These are phyloP conservation scores for Melaleuca alternifolia DNA, from an alignment of 345 rosid species.

Conservation along the genomic window DNA sequence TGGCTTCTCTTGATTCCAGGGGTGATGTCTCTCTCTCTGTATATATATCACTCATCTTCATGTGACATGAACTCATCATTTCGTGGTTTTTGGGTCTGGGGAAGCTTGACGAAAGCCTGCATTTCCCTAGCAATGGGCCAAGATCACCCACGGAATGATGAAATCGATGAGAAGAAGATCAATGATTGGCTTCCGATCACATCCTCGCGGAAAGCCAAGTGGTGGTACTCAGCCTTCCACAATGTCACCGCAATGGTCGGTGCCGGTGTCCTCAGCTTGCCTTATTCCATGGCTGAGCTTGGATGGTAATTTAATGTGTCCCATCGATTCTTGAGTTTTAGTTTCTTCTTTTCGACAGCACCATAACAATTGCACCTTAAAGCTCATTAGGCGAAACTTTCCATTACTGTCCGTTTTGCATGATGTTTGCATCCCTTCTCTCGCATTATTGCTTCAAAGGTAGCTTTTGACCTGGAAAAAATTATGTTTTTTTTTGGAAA, in stretches of 20 bases:
- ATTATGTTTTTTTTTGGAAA: too few species aligned
- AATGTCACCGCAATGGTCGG: slow-evolving; percentile 90
- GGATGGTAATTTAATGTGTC: slow-evolving; percentile 44
- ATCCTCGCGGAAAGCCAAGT: slow-evolving; percentile 58
- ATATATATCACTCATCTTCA: not conserved
- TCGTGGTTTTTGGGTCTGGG: not conserved
- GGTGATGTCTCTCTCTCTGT: not conserved
- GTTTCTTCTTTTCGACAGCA: not conserved
- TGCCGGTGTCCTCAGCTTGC: slow-evolving; percentile 86
- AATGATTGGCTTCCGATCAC: slow-evolving; percentile 77
- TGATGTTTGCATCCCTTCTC: not conserved
- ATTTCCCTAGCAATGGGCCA: not conserved
- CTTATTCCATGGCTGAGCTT: slow-evolving; percentile 70
- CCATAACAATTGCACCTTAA: not conserved
- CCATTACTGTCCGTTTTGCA: not conserved
- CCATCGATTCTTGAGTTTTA: not conserved
- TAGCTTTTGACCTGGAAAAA: not conserved
- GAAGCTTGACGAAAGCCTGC: not conserved
- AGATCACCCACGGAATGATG: not conserved
- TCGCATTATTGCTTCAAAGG: not conserved
- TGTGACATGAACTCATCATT: not conserved
- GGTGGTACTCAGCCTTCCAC: slow-evolving; percentile 94
- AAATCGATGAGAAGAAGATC: slow-evolving; percentile 15
- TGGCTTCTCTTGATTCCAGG: not conserved
- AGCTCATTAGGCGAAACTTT: not conserved